Conservation (phyloP, 176 grass and related monocot genomes). For the Eragrostis nindensis region DNA sequence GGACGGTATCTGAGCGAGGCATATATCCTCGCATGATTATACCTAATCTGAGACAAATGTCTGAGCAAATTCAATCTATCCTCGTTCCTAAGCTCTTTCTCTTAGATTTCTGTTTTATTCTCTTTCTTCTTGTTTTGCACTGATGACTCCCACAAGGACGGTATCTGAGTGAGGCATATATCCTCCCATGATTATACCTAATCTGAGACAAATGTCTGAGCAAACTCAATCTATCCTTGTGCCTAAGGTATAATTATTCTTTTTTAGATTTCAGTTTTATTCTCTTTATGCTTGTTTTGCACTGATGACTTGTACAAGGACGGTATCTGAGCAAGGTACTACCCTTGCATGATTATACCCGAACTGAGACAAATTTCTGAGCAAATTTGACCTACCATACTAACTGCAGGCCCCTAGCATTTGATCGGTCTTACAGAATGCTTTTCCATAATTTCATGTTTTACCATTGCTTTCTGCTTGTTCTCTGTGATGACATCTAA, state of each 20-base stretch:
- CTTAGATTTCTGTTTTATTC: background rate
- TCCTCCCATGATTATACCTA: conserved; percentile 18
- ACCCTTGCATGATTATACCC: conserved; percentile 17
- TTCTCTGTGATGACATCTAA: conserved; percentile 30
- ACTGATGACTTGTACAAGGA: conserved; percentile 17
- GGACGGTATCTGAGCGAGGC: conserved; percentile 28
- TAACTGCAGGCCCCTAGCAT: background rate
- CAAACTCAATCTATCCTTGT: background rate
- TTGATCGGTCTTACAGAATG: background rate
- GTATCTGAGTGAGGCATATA: conserved; percentile 15
- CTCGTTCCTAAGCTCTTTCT: background rate
- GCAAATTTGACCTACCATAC: background rate
- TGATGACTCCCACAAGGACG: conserved; percentile 24
- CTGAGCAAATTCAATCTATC: background rate
- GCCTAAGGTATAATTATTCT: background rate
- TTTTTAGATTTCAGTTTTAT: background rate
- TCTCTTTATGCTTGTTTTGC: background rate
- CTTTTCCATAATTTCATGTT: background rate
- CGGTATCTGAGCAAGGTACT: conserved; percentile 21
- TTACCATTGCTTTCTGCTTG: background rate
- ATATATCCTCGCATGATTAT: conserved; percentile 4
- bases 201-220: conserved; percentile 20
- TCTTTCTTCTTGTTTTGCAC: background rate
- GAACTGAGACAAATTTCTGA: conserved; percentile 21
- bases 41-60: conserved; percentile 20